Evolutionary conservation across 306 rosid species (phyloP).

Genomic region (Potentilla sterilis): DNA sequence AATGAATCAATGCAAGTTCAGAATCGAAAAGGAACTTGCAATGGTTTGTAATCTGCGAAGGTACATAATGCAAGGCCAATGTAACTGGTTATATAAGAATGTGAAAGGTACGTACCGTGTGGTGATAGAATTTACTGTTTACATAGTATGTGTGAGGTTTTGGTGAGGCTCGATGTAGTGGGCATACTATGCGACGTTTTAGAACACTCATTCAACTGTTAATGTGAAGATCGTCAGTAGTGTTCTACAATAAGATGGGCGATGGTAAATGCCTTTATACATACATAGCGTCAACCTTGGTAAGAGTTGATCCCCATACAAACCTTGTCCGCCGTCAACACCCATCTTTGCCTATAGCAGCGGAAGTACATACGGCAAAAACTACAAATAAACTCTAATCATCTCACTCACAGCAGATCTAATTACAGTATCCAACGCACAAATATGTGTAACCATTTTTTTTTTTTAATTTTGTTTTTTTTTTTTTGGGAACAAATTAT

Average conservation of each 20-base stretch:
- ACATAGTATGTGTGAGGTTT: too few relatives aligned
- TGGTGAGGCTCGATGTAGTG: too few relatives aligned
- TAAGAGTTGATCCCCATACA: background rate
- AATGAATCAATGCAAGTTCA: background rate
- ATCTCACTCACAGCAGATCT: background rate
- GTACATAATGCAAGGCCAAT: background rate
- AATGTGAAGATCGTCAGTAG: too few relatives aligned
- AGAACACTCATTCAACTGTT: too few relatives aligned
- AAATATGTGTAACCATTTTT: too few relatives aligned
- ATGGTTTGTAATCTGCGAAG: background rate
- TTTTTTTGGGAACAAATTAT: too few relatives aligned
- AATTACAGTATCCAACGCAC: background rate
- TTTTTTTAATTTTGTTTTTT: too few relatives aligned
- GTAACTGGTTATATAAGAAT: too few relatives aligned
- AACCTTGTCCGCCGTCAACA: background rate
- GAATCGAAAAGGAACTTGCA: background rate
- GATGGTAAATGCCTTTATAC: too few relatives aligned
- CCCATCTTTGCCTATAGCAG: background rate
- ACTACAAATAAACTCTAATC: background rate
- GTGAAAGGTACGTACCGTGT: background rate
- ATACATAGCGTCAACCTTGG: background rate
- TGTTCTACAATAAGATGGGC: too few relatives aligned
- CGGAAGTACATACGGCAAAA: background rate
- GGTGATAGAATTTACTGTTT: too few relatives aligned
- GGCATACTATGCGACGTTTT: too few relatives aligned